Evolutionary conservation across 2,329 filamentous ascomycete species (phyloP), one percentile per base, ranked within the genome.

Genomic region (Aciculosporium take): DNA sequence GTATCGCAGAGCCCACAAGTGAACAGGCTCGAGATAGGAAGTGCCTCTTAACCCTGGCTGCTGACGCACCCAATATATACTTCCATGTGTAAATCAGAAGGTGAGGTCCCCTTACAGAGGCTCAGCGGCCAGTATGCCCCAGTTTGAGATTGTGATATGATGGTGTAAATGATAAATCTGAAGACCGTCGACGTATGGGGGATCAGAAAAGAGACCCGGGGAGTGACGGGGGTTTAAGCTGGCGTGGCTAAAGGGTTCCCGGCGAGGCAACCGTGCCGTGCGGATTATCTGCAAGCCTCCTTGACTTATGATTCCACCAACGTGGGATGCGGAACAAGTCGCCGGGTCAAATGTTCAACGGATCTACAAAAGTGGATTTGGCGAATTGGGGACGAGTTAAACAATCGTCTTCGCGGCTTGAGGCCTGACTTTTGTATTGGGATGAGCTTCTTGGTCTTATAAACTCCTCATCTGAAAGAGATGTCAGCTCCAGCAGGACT

Each of bases 401-500:
- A 9, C 9, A 20, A 38, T 28, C 23, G 29, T 44, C 29, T 37
- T 41, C 39, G 38, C 39, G 39, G 15, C 31, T 41, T 31, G 39
- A 15, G 23, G 34, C n/a, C 20, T 44, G 33, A 29, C 39, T 34
- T 23, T 12, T 12, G n/a, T n/a, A 17, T 39, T 24, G n/a, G 28
- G 21, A 40, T 13, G 18, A 28, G 34, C 23, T 41, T 28, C 30
- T 33, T 15, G 23, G 20, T 39, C 34, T 21, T 41, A 31, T 33
- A 30, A 31, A 24, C 15, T 24, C 30, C 30, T 40, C 15, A 27
- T 34, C 15, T 40, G 32, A 20, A 33, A 20, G 29, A 41, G 28
- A 27, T 34, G 42, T 41, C 38, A 44, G 42, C 42, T 33, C 29
- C 28, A 29, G 28, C 34, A 17, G 33, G 42, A 20, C 18, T 23